A percentile compares a stretch with the other conserved stretches of the same genome.
Conservation (phyloP, 768 basidiomycete species). For the Amanita phalloides region DNA sequence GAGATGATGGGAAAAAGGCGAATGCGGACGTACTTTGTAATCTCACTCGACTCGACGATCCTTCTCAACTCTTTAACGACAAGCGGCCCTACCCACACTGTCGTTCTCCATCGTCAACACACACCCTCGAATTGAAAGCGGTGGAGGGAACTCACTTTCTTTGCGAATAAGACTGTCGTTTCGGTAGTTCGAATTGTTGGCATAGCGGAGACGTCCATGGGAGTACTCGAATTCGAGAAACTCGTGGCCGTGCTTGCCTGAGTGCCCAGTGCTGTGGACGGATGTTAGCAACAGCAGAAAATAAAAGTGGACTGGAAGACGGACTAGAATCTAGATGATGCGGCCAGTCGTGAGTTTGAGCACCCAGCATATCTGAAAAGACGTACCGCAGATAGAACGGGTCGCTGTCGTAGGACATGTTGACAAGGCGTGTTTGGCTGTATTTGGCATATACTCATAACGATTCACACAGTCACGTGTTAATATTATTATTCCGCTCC, state of each 20-base stretch:
- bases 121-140: not conserved
- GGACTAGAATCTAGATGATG: conserved; percentile 35
- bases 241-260: conserved; percentile 95
- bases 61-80: conserved; percentile 92
- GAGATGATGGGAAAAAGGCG: not conserved
- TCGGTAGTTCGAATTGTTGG: conserved; percentile 98
- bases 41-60: conserved; percentile 87
- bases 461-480: conserved; percentile 2
- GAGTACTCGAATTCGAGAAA: conserved; percentile 99
- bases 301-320: conserved; percentile 5
- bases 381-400: conserved; percentile 72
- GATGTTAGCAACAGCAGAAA: not conserved
- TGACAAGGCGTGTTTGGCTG: conserved; percentile 9
- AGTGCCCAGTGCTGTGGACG: conserved; percentile 79
- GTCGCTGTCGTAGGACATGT: conserved; percentile 53
- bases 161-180: conserved; percentile 97
- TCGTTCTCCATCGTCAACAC: not conserved
- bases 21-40: conserved; percentile 63
- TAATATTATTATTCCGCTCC: too few species aligned
- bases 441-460: not conserved
- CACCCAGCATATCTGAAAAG: not conserved
- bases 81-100: conserved; percentile 92
- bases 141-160: conserved; percentile 65
- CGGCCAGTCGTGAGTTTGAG: conserved; percentile 5
- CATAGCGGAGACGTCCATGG: conserved; percentile 92